These are phyloP conservation scores for Tylopilus felleus DNA, from an alignment of 768 basidiomycete genomes.

Conservation along the genomic window DNA sequence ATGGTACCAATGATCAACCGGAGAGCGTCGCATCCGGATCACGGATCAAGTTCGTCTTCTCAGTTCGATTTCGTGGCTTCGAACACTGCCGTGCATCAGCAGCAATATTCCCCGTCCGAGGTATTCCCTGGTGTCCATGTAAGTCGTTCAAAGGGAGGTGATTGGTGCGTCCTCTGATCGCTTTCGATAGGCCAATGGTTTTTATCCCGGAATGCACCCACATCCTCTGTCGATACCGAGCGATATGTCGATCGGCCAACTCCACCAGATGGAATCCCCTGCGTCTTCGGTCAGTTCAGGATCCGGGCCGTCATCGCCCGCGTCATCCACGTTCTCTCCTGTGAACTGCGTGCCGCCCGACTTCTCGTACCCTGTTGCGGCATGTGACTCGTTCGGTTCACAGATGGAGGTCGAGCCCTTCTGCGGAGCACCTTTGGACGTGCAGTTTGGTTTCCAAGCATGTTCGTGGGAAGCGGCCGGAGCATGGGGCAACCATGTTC, in stretches of 20 bases:
- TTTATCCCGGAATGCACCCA: conserved; percentile 47
- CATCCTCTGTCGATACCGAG: conserved; percentile 45
- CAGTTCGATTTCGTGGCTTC: conserved; percentile 56
- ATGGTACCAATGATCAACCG: conserved; percentile 54
- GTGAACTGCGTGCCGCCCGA: conserved; percentile 15
- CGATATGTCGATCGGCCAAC: conserved; percentile 35
- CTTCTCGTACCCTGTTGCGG: conserved; percentile 20
- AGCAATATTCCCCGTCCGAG: conserved; percentile 33
- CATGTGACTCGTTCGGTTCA: conserved; percentile 14
- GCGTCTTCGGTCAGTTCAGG: conserved; percentile 44
- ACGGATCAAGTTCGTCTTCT: conserved; percentile 40
- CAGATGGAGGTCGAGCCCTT: conserved; percentile 14
- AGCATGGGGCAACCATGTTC: conserved; percentile 35
- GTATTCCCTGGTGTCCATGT: conserved; percentile 39
- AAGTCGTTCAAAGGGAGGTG: conserved; percentile 22
- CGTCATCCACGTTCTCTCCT: conserved; percentile 51
- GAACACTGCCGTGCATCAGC: conserved; percentile 40
- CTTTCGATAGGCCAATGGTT: conserved; percentile 43
- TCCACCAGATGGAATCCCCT: conserved; percentile 49
- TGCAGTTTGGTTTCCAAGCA: conserved; percentile 28
- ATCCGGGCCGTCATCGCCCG: conserved; percentile 51
- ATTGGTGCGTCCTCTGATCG: conserved; percentile 4
- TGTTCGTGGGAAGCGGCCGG: conserved; percentile 33
- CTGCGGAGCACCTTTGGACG: conserved; percentile 22
- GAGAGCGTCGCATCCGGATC: conserved; percentile 51